These are phyloP conservation scores for Sarocladium brachiariae DNA, from an alignment of 2,329 filamentous ascomycete genomes.

Conservation along the genomic window DNA sequence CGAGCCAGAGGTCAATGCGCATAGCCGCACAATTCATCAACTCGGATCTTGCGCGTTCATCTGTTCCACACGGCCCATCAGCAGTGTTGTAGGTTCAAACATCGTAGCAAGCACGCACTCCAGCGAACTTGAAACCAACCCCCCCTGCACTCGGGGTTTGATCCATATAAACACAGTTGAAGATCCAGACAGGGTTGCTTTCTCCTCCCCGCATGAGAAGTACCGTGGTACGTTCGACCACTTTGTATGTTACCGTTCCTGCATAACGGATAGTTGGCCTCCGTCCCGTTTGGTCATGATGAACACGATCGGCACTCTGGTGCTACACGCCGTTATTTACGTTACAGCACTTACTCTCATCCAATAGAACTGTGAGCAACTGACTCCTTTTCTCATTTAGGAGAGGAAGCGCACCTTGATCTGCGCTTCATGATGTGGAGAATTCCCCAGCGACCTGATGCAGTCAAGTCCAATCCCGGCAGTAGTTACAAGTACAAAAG, in stretches of 20 bases:
- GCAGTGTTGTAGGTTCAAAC: too few species aligned
- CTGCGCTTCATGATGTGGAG: too few species aligned
- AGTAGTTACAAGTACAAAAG: too few species aligned
- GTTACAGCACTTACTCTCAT: not conserved
- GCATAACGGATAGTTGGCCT: slow-evolving; percentile 4
- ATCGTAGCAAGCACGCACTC: not conserved
- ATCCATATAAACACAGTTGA: not conserved
- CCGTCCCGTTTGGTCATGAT: slow-evolving; percentile 6
- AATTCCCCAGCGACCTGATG: too few species aligned
- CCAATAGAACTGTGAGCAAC: not conserved
- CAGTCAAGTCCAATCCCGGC: too few species aligned
- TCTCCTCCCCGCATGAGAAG: slow-evolving; percentile 1
- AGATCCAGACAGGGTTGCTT: not conserved
- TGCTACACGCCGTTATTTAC: not conserved
- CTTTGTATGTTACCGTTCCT: slow-evolving; percentile 2
- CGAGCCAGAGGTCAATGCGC: not conserved
- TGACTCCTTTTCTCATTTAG: not conserved
- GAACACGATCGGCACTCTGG: slow-evolving; percentile 5
- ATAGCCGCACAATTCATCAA: not conserved
- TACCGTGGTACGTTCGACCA: not conserved
- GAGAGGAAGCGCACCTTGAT: too few species aligned
- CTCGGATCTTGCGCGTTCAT: not conserved
- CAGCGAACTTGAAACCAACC: not conserved
- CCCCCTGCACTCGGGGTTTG: not conserved
- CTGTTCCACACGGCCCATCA: not conserved